Conservation (phyloP, 2,329 filamentous ascomycete genomes). For the Emericellopsis cladophorae region DNA sequence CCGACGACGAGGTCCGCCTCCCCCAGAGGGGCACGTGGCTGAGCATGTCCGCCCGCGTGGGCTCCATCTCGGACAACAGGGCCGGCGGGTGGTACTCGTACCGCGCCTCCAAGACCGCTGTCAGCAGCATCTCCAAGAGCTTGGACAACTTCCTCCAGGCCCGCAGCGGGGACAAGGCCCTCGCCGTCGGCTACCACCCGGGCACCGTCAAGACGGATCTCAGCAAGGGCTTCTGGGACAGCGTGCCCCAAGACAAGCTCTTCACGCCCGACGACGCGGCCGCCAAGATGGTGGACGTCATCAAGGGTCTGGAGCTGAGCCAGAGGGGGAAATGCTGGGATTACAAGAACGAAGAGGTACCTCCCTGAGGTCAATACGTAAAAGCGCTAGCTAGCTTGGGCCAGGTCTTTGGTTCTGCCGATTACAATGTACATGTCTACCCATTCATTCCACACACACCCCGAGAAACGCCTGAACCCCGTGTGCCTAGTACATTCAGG, state of each 20-base stretch:
- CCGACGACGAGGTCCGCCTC: constrained; percentile 18
- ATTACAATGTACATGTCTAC: not conserved
- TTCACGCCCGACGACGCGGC: constrained; percentile 56
- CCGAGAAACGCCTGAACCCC: no score
- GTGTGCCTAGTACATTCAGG: no score
- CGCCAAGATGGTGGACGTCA: constrained; percentile 48
- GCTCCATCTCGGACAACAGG: constrained; percentile 58
- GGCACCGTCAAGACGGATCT: constrained; percentile 70
- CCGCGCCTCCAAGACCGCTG: constrained; percentile 61
- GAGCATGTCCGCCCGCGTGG: constrained; percentile 69
- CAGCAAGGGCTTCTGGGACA: constrained; percentile 59
- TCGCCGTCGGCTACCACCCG: constrained; percentile 63
- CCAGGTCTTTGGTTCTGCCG: not conserved
- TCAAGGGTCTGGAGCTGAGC: constrained; percentile 31
- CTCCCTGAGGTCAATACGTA: constrained; percentile 28
- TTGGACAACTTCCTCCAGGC: constrained; percentile 55
- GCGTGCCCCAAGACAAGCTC: constrained; percentile 46
- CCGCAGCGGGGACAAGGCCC: constrained; percentile 45
- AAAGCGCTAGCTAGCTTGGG: not conserved
- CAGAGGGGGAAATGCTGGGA: constrained; percentile 56
- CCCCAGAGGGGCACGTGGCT: constrained; percentile 49
- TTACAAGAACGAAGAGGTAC: constrained; percentile 53
- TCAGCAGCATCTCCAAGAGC: constrained; percentile 58
- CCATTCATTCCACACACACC: no score
- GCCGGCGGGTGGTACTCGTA: constrained; percentile 77